These are phyloP conservation scores for Populus hybrid DNA, from an alignment of 441 rosid genomes.

Conservation along the genomic window DNA sequence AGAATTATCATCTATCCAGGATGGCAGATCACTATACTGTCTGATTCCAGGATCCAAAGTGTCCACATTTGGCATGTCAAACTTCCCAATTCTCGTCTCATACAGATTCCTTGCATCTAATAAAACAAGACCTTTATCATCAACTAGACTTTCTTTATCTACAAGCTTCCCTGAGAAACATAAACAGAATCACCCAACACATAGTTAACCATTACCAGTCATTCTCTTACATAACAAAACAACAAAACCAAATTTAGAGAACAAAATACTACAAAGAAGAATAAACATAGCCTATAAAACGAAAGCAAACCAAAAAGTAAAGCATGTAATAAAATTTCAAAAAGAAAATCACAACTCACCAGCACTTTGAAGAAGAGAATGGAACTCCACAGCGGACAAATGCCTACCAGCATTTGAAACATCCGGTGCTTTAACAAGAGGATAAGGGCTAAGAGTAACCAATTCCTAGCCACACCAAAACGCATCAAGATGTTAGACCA, in stretches of 20 bases:
- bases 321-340: not conserved
- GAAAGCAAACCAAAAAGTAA: not conserved
- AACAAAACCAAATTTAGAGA: not conserved
- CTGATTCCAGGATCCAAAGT: conserved; percentile 83
- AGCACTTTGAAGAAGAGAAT: conserved; percentile 62
- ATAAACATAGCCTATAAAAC: not conserved
- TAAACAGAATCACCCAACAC: conserved; percentile 10
- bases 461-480: conserved; percentile 50
- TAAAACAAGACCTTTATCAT: conserved; percentile 49
- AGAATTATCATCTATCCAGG: conserved; percentile 79
- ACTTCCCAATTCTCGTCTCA: conserved; percentile 91
- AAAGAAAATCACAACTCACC: conserved; percentile 28
- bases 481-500: not conserved
- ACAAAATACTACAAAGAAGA: not conserved
- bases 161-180: conserved; percentile 34
- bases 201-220: not conserved
- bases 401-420: conserved; percentile 78
- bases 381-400: conserved; percentile 84
- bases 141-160: conserved; percentile 25
- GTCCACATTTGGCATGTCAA: conserved; percentile 50
- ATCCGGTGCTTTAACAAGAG: conserved; percentile 57
- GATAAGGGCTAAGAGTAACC: conserved; percentile 74
- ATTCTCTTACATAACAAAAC: not conserved
- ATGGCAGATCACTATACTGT: conserved; percentile 86
- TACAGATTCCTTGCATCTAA: conserved; percentile 90